Conservation (phyloP, 306 rosid species). For the Lupinus albus region DNA sequence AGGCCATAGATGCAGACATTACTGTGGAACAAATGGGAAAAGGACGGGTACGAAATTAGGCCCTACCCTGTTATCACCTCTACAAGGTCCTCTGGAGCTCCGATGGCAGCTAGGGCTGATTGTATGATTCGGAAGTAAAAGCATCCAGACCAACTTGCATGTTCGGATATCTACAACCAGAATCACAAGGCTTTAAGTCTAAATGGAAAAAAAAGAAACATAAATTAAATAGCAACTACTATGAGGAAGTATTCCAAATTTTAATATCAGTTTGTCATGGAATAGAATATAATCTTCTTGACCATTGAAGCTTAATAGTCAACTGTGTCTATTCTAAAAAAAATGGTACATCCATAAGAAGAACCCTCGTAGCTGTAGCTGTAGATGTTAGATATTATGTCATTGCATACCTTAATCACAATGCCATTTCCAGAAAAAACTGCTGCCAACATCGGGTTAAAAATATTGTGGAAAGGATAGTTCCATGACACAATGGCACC, state of each 20-base stretch:
- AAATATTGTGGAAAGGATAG: conserved; percentile 92
- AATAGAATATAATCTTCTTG: conserved; percentile 29
- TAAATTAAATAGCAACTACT: conserved; percentile 2
- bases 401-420: conserved; percentile 74
- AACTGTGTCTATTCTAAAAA: conserved; percentile 33
- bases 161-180: conserved; percentile 80
- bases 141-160: conserved; percentile 99
- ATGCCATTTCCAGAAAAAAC: conserved; percentile 88
- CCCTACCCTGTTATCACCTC: conserved; percentile 89
- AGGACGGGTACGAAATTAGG: conserved; percentile 33
- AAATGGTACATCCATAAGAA: conserved; percentile 29
- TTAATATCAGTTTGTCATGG: conserved; percentile 1
- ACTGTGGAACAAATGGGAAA: conserved; percentile 17
- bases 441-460: conserved; percentile 92
- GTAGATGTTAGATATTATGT: conserved; percentile 19
- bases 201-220: conserved; percentile 37
- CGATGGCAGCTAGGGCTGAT: conserved; percentile 97
- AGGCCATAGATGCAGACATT: conserved; percentile 35
- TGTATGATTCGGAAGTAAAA: conserved; percentile 90
- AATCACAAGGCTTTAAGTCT: conserved; percentile 40
- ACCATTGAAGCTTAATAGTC: conserved; percentile 24
- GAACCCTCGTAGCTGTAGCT: conserved; percentile 20
- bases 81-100: conserved; percentile 98
- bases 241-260: conserved; percentile 11
- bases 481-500: conserved; percentile 98